Evolutionary conservation across 2,329 filamentous ascomycete genomes (phyloP).

Genomic region (Chrysosporium keratinophilum): DNA sequence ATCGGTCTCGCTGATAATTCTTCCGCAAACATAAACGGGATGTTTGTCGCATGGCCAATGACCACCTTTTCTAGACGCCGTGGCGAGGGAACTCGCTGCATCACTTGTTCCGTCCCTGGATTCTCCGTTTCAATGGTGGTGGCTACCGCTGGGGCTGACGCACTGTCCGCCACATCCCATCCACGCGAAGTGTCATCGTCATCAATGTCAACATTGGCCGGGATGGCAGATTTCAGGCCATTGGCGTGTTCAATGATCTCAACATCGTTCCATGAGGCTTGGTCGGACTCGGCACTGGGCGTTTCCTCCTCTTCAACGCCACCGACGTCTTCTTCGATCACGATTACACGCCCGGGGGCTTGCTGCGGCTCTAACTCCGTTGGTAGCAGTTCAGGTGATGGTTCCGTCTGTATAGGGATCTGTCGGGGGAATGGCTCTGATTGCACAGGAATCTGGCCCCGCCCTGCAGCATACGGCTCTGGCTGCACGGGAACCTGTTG

Average conservation of each 20-base stretch:
- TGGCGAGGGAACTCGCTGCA: constrained; percentile 1
- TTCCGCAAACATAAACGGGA: not conserved
- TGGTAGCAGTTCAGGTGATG: too few species aligned
- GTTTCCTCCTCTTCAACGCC: not conserved
- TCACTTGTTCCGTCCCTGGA: not conserved
- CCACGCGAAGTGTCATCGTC: not conserved
- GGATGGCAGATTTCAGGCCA: not conserved
- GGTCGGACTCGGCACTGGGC: not conserved
- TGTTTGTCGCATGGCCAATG: constrained; percentile 4
- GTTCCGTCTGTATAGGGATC: too few species aligned
- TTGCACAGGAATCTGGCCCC: too few species aligned
- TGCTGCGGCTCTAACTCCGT: not conserved
- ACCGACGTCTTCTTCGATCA: not conserved
- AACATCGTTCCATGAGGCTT: not conserved
- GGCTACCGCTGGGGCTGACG: not conserved
- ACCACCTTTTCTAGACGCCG: not conserved
- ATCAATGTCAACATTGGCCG: not conserved
- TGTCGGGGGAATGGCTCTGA: too few species aligned
- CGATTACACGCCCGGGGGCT: not conserved
- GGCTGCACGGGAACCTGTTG: too few species aligned
- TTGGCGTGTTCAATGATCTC: constrained; percentile 3
- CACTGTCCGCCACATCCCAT: not conserved
- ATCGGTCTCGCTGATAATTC: not conserved
- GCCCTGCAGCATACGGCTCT: too few species aligned
- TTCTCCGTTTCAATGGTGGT: not conserved